phyloP scores from a whole-genome alignment of 768 basidiomycete genomes.

The Agaricus subrufescens region DNA sequence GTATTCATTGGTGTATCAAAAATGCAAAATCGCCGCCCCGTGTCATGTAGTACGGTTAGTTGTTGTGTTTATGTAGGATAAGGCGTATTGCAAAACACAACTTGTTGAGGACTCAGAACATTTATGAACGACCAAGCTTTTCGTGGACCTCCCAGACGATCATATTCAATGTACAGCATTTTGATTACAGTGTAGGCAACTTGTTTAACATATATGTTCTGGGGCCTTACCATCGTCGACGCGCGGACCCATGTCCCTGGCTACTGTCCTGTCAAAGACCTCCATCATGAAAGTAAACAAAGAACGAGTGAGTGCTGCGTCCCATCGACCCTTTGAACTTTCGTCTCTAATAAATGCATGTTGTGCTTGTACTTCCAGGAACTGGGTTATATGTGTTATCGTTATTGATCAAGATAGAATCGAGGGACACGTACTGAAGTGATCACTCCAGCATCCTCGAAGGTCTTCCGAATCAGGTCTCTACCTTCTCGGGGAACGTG shows the following conservation, averaged over 20 bases:
- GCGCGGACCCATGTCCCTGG: conserved; percentile 76
- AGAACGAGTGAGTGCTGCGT: conserved; percentile 81
- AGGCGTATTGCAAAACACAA: conserved; percentile 12
- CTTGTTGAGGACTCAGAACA: background rate
- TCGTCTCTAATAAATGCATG: conserved; percentile 96
- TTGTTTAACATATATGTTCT: conserved; percentile 72
- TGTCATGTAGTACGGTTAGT: conserved; percentile 18
- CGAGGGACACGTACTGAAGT: conserved; percentile 50
- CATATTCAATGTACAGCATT: too few species aligned
- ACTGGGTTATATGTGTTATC: conserved; percentile 35
- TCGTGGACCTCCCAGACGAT: too few species aligned
- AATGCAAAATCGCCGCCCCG: conserved; percentile 11
- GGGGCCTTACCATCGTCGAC: conserved; percentile 38
- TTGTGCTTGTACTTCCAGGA: conserved; percentile 94
- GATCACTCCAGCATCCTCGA: conserved; percentile 76
- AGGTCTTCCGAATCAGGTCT: conserved; percentile 73
- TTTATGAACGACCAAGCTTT: too few species aligned
- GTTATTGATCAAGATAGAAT: background rate
- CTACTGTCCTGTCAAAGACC: conserved; percentile 86
- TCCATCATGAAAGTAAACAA: conserved; percentile 89
- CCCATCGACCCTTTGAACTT: conserved; percentile 91
- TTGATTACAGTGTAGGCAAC: too few species aligned
- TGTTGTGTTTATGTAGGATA: conserved; percentile 14
- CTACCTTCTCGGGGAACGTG: conserved; percentile 88
- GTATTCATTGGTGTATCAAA: conserved; percentile 16